Base-by-base conservation (phyloP, 2,329 filamentous ascomycete genomes). In the Colletotrichum kahawae region DNA sequence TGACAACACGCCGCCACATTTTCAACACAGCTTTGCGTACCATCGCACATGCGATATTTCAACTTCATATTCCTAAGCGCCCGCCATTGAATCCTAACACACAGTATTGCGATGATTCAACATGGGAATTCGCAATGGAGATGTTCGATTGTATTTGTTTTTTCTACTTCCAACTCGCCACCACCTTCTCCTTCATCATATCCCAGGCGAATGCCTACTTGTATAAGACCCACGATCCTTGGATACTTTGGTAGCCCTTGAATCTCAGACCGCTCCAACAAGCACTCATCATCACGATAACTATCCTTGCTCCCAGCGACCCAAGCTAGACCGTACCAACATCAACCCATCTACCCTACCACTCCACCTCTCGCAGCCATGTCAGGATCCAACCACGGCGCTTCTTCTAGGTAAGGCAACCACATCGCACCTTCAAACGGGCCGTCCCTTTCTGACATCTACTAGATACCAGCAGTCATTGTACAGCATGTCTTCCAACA, bases 401-500 rank as follows among this genome's bases (percentile, higher is more conserved):
- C 63, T 66, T 13, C 65, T 56, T 33, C 59, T 18, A 76, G 62
- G 74, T 76, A 70, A 14, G 70, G 27, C 48, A 13, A n/a, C 24
- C 10, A 24, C 66, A 33, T 31, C 34, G 8, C 27, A 27, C 18
- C 34, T n/a, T 24, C 62, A 27, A 29, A 3, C 27, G 38, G 43
- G 24, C 62, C 36, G 9, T 34, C 21, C 60, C 31, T 63, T 18
- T 16, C 70, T 69, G 48, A 63, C 57, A 31, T 27, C 18, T n/a
- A 7, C 16, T 48, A 75, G 73, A 24, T 54, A 64, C 57, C 36
- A 65, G n/a, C 70, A 76, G 38, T 72, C 69, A 43, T 34, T 24
- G 18, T 56, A 69, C 36, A 74, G 59, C 65, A 51, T 29, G 16
- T 74, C 74, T 38, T 57, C 69, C 21, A 75, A 63, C n/a, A 76